Conservation (phyloP, 2,329 filamentous ascomycete genomes). For the Aureobasidium sp. region DNA sequence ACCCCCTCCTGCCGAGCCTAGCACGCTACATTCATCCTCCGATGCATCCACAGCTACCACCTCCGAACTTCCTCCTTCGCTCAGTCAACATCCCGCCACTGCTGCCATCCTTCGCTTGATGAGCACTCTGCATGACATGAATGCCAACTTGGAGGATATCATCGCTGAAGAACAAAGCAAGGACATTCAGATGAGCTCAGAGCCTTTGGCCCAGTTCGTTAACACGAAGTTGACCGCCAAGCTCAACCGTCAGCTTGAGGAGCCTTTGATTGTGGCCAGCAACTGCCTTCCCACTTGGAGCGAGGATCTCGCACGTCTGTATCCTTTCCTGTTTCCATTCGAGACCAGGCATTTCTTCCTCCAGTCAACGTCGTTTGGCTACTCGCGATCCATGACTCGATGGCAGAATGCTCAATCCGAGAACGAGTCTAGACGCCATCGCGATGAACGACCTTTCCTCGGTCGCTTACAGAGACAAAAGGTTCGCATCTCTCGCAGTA, state of each 20-base stretch:
- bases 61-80: constrained; percentile 64
- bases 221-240: constrained; percentile 98
- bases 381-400: constrained; percentile 91
- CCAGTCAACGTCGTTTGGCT: constrained; percentile 96
- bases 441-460: constrained; percentile 85
- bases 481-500: constrained; percentile 90
- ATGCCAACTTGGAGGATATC: constrained; percentile 79
- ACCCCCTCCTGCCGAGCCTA: constrained; percentile 67
- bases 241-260: constrained; percentile 91
- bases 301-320: constrained; percentile 85
- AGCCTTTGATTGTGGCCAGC: constrained; percentile 93
- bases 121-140: constrained; percentile 85
- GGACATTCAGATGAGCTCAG: constrained; percentile 62
- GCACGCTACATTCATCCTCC: constrained; percentile 52
- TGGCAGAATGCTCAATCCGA: constrained; percentile 89
- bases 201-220: constrained; percentile 89
- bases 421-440: constrained; percentile 70
- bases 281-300: constrained; percentile 95
- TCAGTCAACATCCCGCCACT: constrained; percentile 76
- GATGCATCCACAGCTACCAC: constrained; percentile 46
- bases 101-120: constrained; percentile 81
- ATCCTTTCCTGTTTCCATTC: constrained; percentile 96
- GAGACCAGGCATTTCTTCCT: constrained; percentile 95
- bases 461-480: constrained; percentile 92
- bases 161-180: constrained; percentile 65